Evolutionary conservation across 2,329 filamentous ascomycete genomes (phyloP).

Genomic region (Colletotrichum sublineola): DNA sequence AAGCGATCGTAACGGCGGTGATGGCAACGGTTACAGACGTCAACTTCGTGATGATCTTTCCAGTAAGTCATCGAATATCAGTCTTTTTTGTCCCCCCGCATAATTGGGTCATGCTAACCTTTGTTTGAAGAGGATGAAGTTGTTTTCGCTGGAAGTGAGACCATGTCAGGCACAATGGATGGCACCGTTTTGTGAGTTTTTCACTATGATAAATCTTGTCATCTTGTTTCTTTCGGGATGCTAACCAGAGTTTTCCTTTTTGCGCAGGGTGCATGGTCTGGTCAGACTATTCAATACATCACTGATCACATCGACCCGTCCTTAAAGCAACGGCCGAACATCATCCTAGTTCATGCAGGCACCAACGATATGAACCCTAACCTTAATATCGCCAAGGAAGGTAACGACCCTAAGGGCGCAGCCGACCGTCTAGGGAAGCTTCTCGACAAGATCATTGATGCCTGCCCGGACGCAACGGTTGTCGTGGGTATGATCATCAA

Average conservation of each 20-base stretch:
- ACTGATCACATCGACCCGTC: slow-evolving; percentile 49
- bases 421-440: slow-evolving; percentile 48
- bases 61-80: slow-evolving; percentile 40
- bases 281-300: slow-evolving; percentile 53
- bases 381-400: slow-evolving; percentile 46
- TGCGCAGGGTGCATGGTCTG: slow-evolving; percentile 52
- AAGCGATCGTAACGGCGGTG: slow-evolving; percentile 48
- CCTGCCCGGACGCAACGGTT: slow-evolving; percentile 50
- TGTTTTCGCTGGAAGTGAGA: slow-evolving; percentile 50
- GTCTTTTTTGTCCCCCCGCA: not conserved
- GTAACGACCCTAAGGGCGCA: slow-evolving; percentile 48
- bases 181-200: slow-evolving; percentile 51
- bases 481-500: slow-evolving; percentile 52
- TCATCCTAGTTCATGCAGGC: slow-evolving; percentile 52
- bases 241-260: not conserved
- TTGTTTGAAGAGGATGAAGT: slow-evolving; percentile 44
- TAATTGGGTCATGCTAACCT: not conserved
- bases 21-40: slow-evolving; percentile 52
- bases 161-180: slow-evolving; percentile 46
- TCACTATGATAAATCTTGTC: not conserved
- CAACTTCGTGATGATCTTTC: slow-evolving; percentile 47
- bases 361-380: slow-evolving; percentile 38
- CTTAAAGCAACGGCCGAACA: slow-evolving; percentile 50
- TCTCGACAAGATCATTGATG: slow-evolving; percentile 48
- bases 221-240: not conserved